phyloP scores from a whole-genome alignment of 2,329 filamentous ascomycete species.

The Hypoxylon sp. region DNA sequence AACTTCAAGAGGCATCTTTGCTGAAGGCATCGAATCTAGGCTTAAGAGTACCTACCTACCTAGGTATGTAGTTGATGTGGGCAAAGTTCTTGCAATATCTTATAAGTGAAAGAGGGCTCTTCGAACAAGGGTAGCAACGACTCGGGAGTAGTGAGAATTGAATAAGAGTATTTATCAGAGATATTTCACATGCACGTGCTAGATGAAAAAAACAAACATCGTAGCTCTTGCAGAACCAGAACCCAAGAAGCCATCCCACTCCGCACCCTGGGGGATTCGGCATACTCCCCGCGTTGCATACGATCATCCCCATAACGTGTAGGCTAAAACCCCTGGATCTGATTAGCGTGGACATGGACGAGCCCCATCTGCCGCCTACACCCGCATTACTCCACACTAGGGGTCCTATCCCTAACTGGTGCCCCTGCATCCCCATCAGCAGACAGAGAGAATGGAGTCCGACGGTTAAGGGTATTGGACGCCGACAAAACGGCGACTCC shows the following conservation, averaged over 20 bases:
- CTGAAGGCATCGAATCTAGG: neutral
- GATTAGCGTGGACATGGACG: neutral
- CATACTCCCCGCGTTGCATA: neutral
- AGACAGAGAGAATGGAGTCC: neutral
- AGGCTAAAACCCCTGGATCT: neutral
- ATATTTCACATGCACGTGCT: neutral
- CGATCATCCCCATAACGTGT: neutral
- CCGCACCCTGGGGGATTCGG: neutral
- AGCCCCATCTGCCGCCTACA: conserved; percentile 1
- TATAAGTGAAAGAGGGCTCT: neutral
- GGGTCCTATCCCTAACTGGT: neutral
- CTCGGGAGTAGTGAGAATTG: neutral
- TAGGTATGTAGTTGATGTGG: neutral
- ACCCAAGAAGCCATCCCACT: neutral
- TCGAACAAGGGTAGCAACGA: neutral
- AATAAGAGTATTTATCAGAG: neutral
- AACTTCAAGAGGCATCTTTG: conserved; percentile 51
- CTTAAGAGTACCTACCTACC: no score
- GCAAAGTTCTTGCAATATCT: no score
- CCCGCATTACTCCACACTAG: neutral
- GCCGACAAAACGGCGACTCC: neutral
- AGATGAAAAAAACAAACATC: neutral
- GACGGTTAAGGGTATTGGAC: neutral
- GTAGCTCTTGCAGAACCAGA: neutral
- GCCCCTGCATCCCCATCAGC: neutral